Evolutionary conservation across 768 basidiomycete species (phyloP).

Genomic region (Rhizopogon vinicolor): DNA sequence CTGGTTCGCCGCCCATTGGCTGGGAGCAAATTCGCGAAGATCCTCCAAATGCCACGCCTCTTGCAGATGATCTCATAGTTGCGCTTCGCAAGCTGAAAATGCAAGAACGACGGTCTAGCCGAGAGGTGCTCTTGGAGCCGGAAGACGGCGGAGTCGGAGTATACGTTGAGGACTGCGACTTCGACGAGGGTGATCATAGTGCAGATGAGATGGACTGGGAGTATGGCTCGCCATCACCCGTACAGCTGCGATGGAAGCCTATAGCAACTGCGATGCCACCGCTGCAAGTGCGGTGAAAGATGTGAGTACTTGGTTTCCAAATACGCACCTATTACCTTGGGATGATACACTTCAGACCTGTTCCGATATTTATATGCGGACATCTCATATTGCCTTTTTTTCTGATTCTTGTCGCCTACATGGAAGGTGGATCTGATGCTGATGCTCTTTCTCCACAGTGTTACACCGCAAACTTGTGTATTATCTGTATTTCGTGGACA

Average conservation of each 20-base stretch:
- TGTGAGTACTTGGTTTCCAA: constrained; percentile 18
- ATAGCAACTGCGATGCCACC: constrained; percentile 57
- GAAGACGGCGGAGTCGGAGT: constrained; percentile 73
- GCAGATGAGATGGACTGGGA: constrained; percentile 48
- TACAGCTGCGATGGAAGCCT: constrained; percentile 46
- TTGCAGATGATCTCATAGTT: constrained; percentile 83
- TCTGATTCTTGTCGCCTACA: constrained; percentile 25
- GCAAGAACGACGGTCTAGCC: constrained; percentile 33
- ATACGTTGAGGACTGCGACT: constrained; percentile 72
- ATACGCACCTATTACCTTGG: constrained; percentile 10
- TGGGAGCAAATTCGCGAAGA: constrained; percentile 94
- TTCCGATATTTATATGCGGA: constrained; percentile 65
- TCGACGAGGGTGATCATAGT: constrained; percentile 23
- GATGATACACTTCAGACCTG: constrained; percentile 81
- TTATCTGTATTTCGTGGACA: background rate
- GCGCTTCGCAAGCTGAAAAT: constrained; percentile 73
- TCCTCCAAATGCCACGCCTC: constrained; percentile 76
- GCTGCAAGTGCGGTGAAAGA: constrained; percentile 20
- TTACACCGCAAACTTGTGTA: background rate
- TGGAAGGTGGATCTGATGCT: constrained; percentile 2
- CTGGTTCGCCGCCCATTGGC: constrained; percentile 94
- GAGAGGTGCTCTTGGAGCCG: constrained; percentile 63
- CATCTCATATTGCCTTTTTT: constrained; percentile 60
- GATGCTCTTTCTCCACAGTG: constrained; percentile 6
- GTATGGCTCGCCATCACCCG: constrained; percentile 46